Conservation (phyloP, 352 stramenopile species). For the Phytophthora ramorum region DNA sequence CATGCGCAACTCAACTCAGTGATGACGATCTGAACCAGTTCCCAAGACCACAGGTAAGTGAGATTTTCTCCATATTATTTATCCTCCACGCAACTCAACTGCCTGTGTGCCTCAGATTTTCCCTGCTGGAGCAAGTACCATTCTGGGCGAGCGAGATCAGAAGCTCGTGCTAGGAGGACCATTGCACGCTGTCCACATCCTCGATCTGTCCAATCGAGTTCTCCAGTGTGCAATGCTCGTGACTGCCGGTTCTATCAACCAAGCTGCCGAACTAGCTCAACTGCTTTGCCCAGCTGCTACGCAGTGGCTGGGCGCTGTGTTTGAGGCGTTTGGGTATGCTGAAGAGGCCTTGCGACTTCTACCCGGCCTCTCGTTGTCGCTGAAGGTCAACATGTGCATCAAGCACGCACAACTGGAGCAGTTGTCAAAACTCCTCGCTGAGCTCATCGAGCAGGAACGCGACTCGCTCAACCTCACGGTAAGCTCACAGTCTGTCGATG, state of each 20-base stretch:
- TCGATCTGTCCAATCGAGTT: conserved; percentile 70
- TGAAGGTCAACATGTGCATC: conserved; percentile 76
- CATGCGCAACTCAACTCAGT: conserved; percentile 35
- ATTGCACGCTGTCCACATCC: conserved; percentile 52
- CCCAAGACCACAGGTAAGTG: conserved; percentile 50
- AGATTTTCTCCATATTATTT: background rate
- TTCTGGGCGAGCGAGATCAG: conserved; percentile 55
- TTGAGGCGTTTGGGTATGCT: conserved; percentile 72
- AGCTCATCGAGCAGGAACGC: conserved; percentile 30
- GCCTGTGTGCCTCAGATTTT: conserved; percentile 36
- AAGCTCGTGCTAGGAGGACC: conserved; percentile 61
- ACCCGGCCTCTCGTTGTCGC: conserved; percentile 39
- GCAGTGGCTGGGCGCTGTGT: conserved; percentile 66
- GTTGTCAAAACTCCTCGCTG: conserved; percentile 43
- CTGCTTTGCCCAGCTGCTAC: conserved; percentile 42
- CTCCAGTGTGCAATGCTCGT: conserved; percentile 76
- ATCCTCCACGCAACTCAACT: background rate
- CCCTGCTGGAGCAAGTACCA: conserved; percentile 48
- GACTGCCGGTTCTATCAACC: conserved; percentile 51
- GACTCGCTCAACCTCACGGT: conserved; percentile 60
- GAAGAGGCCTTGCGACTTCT: conserved; percentile 46
- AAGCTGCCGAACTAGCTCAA: conserved; percentile 52
- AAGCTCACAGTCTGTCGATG: background rate
- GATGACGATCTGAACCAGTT: conserved; percentile 50
- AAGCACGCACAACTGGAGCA: conserved; percentile 60